Base-by-base conservation (phyloP, 805 yeast genomes). In the Candida khao-thaluensis region DNA sequence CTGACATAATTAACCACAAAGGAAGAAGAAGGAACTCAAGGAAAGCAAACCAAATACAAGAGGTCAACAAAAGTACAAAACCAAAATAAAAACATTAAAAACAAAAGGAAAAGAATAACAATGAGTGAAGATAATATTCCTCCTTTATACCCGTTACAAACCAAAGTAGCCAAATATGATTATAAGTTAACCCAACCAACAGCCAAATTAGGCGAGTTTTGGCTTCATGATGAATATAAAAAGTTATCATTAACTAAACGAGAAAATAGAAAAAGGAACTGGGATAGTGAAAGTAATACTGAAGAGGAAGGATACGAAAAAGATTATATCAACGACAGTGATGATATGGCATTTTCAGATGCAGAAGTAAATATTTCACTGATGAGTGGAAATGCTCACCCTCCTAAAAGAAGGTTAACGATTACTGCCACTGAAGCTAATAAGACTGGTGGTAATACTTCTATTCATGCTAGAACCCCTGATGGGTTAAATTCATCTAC, bases 381-480 rank as follows among this genome's bases (percentile, higher is more conserved):
- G 18, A 42, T 49, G n/a, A 38, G 41, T 36, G 38, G 44, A 10
- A 30, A 37, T 11, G 17, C 35, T n/a, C 69, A 65, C 42, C 71
- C 70, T 3, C 64, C 72, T 2, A 67, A 67, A 35, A 53, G 71
- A 38, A 57, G 73, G 40, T 36, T 65, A 17, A 65, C 51, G 9
- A 46, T 49, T 34, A 25, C 25, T 14, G 24, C 9, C 24, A 43
- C 47, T 11, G n/a, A 7, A 8, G 21, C 21, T 20, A 16, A 30
- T 29, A 22, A 22, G 6, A 17, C 22, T 23, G 17, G n/a, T 10
- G 9, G 10, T 9, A 21, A 16, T 8, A 42, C 46, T 12, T 10
- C 15, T 11, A 22, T 33, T 14, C 42, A 39, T 11, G 24, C 35
- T 21, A 39, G 38, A 34, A 39, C 38, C 23, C 42, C 42, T 6